A percentile compares a stretch with the other conserved stretches of the same genome.
phyloP scores from a whole-genome alignment of 176 grass and related monocot genomes.

The Aegilops sharonensis region DNA sequence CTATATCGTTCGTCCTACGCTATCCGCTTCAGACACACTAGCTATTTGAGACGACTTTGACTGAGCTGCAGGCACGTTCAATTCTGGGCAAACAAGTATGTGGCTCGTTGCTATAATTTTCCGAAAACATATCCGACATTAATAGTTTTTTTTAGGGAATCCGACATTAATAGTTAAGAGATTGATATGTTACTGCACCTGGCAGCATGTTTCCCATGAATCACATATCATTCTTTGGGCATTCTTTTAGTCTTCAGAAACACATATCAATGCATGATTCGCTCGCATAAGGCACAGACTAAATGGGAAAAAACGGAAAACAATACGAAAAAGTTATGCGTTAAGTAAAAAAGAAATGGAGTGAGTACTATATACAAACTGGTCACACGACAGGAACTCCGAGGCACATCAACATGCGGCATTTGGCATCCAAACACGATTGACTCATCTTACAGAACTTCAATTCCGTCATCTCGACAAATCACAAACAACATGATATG shows the following conservation, averaged over 20 bases:
- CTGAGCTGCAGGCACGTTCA: neutral
- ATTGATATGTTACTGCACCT: neutral
- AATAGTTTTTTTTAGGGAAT: no score
- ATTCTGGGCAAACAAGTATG: neutral
- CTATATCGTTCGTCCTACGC: neutral
- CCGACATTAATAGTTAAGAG: no score
- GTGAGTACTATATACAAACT: neutral
- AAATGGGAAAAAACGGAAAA: neutral
- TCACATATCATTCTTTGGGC: neutral
- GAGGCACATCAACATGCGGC: neutral
- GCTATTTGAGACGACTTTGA: neutral
- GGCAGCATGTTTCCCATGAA: neutral
- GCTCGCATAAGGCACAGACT: no score
- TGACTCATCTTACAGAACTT: neutral
- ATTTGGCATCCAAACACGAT: neutral
- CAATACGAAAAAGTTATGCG: neutral
- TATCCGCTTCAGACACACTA: neutral
- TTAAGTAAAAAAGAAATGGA: neutral
- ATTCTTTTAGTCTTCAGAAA: neutral
- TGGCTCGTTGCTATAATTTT: neutral
- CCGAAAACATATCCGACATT: no score
- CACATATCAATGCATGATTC: neutral
- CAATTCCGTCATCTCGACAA: neutral
- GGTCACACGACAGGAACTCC: neutral
- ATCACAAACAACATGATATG: constrained; percentile 26